Evolutionary conservation across 345 rosid species (phyloP).

Genomic region (Euphorbia pulcherrima): DNA sequence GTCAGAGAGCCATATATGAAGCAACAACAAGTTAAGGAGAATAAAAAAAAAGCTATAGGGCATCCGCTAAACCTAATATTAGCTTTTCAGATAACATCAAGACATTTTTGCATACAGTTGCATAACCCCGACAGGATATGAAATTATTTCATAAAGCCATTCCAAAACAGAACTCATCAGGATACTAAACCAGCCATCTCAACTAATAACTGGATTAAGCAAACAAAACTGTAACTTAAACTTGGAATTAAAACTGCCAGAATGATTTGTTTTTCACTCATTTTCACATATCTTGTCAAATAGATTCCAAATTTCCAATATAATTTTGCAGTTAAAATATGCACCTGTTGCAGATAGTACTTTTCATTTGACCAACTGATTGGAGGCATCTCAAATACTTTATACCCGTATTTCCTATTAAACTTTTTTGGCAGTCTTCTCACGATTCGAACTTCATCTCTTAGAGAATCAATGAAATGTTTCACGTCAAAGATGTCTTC

Average conservation of each 20-base stretch:
- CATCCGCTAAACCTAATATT: not conserved
- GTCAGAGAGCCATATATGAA: not conserved
- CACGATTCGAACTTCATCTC: slow-evolving; percentile 85
- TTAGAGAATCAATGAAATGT: slow-evolving; percentile 84
- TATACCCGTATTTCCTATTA: slow-evolving; percentile 52
- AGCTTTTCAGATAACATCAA: not conserved
- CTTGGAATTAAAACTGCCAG: not conserved
- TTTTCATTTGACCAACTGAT: slow-evolving; percentile 95
- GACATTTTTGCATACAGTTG: not conserved
- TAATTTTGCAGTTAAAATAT: slow-evolving; percentile 11
- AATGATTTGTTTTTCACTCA: not conserved
- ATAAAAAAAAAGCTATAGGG: no score
- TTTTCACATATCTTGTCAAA: not conserved
- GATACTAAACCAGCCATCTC: not conserved
- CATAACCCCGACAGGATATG: not conserved
- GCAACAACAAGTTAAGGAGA: not conserved
- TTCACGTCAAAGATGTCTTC: slow-evolving; percentile 88
- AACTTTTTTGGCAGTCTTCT: slow-evolving; percentile 78
- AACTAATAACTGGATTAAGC: not conserved
- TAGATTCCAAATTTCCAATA: not conserved
- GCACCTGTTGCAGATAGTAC: slow-evolving; percentile 85
- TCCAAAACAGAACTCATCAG: not conserved
- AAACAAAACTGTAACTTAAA: not conserved
- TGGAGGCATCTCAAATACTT: slow-evolving; percentile 71
- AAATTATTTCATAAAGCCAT: not conserved